These are phyloP conservation scores for Taiozyma sp. DNA, from an alignment of 1,139 yeast species.

Conservation along the genomic window DNA sequence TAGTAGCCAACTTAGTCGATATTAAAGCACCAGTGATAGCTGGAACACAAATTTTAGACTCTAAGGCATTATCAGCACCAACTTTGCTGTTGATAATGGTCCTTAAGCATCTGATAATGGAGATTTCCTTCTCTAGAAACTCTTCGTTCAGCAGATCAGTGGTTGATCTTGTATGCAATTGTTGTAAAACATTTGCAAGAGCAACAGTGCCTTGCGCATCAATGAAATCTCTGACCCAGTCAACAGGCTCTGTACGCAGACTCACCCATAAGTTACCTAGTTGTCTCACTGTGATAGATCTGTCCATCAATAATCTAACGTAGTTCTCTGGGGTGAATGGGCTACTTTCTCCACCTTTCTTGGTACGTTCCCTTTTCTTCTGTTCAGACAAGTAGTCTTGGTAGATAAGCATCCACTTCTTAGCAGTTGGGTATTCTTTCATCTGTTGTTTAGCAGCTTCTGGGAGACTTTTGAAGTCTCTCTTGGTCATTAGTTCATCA, in stretches of 20 bases:
- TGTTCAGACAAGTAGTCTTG: conserved; percentile 82
- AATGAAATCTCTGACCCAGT: conserved; percentile 82
- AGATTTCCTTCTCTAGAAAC: conserved; percentile 51
- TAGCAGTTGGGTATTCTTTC: conserved; percentile 68
- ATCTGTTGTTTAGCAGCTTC: conserved; percentile 74
- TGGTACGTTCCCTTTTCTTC: conserved; percentile 48
- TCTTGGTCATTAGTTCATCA: conserved; percentile 68
- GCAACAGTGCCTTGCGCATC: conserved; percentile 89
- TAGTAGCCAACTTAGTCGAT: conserved; percentile 63
- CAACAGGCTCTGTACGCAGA: conserved; percentile 84
- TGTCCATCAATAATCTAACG: conserved; percentile 69
- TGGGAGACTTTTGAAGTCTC: conserved; percentile 81
- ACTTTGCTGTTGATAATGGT: conserved; percentile 51
- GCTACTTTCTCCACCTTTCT: conserved; percentile 25
- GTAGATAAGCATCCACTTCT: conserved; percentile 88
- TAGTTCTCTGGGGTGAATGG: conserved; percentile 62
- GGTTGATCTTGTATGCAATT: conserved; percentile 29
- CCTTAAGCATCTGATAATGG: conserved; percentile 58
- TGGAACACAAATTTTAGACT: conserved; percentile 47
- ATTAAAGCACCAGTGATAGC: conserved; percentile 56
- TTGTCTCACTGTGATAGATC: conserved; percentile 64
- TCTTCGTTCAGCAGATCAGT: conserved; percentile 27
- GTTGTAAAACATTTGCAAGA: conserved; percentile 54
- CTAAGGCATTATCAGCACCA: conserved; percentile 54
- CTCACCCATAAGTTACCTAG: conserved; percentile 87